phyloP scores from a whole-genome alignment of 2,329 filamentous ascomycete species.

The Claviceps citrina region DNA sequence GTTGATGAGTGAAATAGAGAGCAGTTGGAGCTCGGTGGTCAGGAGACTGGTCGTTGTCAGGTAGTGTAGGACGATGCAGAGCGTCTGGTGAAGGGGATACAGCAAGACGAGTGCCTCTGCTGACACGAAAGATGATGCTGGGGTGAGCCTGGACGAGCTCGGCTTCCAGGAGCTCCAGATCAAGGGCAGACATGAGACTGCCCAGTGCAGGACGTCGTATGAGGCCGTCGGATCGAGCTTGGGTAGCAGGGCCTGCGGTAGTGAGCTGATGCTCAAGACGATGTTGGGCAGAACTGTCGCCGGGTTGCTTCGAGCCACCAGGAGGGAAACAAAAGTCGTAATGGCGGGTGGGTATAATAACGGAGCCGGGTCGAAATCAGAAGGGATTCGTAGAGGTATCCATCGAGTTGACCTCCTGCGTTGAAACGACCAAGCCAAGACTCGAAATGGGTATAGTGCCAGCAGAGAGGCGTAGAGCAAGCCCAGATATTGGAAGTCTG shows the following conservation, averaged over 20 bases:
- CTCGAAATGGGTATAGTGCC: constrained; percentile 42
- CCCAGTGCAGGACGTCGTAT: constrained; percentile 62
- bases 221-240: constrained; percentile 39
- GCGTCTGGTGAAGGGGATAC: constrained; percentile 69
- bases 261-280: constrained; percentile 60
- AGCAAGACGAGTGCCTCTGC: constrained; percentile 46
- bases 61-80: constrained; percentile 59
- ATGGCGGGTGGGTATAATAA: constrained; percentile 72
- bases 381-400: constrained; percentile 42
- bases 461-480: constrained; percentile 26
- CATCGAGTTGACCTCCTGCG: constrained; percentile 22
- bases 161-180: constrained; percentile 13
- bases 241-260: constrained; percentile 61
- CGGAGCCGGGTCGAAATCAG: constrained; percentile 78
- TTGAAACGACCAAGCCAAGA: constrained; percentile 34
- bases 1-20: constrained; percentile 71
- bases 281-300: constrained; percentile 61
- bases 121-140: constrained; percentile 21
- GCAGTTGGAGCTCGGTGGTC: constrained; percentile 70
- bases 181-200: constrained; percentile 56
- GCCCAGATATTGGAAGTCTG: constrained; percentile 29
- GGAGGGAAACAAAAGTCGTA: constrained; percentile 60
- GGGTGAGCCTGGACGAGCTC: constrained; percentile 25
- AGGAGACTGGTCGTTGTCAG: constrained; percentile 82
- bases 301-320: constrained; percentile 48